A percentile compares a stretch with the other conserved stretches of the same genome.
These are phyloP conservation scores for Umbelopsis ramanniana DNA, from an alignment of 192 early-diverging fungal genomes.

Conservation along the genomic window DNA sequence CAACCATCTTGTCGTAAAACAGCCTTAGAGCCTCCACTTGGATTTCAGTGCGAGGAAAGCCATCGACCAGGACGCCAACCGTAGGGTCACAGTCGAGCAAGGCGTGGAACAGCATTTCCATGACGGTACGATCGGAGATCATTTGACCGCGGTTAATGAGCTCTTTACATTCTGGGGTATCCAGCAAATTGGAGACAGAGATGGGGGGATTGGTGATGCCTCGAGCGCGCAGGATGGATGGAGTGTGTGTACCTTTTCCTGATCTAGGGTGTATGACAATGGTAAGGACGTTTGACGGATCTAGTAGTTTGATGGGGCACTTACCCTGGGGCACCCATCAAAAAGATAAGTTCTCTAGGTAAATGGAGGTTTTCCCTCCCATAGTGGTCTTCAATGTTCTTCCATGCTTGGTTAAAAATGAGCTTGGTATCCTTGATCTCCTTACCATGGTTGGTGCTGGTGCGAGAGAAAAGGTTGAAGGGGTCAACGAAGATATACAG, in stretches of 20 bases:
- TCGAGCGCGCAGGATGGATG: conserved; percentile 55
- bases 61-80: conserved; percentile 59
- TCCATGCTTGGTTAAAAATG: conserved; percentile 65
- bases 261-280: conserved; percentile 30
- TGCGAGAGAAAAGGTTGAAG: neutral
- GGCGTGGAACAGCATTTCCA: conserved; percentile 55
- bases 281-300: neutral
- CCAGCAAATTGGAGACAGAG: conserved; percentile 54
- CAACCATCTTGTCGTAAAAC: conserved; percentile 59
- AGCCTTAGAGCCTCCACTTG: conserved; percentile 60
- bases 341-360: conserved; percentile 60
- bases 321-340: conserved; percentile 62
- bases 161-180: conserved; percentile 60
- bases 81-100: conserved; percentile 54
- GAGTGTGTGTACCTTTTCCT: conserved; percentile 63
- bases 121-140: conserved; percentile 59
- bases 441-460: conserved; percentile 9
- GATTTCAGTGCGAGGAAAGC: conserved; percentile 61
- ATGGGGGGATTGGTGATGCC: conserved; percentile 64
- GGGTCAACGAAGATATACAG: too few species aligned
- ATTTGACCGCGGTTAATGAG: conserved; percentile 60
- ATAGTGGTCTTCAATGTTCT: conserved; percentile 56
- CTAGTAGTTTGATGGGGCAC: neutral
- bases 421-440: conserved; percentile 66
- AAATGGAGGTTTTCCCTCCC: conserved; percentile 56